phyloP scores from a whole-genome alignment of 1,284 basidiomycete genomes.

The Moesziomyces parantarcticus region DNA sequence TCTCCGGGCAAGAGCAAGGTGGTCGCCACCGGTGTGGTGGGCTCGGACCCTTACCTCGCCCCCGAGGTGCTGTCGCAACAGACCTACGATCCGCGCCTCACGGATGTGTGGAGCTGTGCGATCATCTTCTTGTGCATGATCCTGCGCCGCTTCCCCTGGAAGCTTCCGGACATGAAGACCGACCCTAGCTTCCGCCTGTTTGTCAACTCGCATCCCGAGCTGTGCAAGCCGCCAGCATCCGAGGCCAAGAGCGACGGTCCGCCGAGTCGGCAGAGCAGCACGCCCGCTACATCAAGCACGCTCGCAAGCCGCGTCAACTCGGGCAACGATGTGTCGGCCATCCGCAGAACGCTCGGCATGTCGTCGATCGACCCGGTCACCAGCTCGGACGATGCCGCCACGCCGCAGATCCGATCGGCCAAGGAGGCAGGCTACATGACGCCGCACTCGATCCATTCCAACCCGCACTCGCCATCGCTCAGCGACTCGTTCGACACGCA shows the following conservation, averaged over 20 bases:
- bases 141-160: conserved; percentile 97
- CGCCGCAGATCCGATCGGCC: conserved; percentile 54
- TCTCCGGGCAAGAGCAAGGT: conserved; percentile 79
- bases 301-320: conserved; percentile 44
- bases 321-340: conserved; percentile 36
- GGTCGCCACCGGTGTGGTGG: conserved; percentile 87
- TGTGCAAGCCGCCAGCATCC: conserved; percentile 70
- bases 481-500: conserved; percentile 25
- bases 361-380: conserved; percentile 23
- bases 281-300: conserved; percentile 23
- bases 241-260: conserved; percentile 25
- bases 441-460: conserved; percentile 48
- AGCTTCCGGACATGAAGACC: conserved; percentile 92
- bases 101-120: conserved; percentile 97
- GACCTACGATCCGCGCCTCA: conserved; percentile 93
- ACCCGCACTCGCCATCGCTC: conserved; percentile 50
- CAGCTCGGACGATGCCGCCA: conserved; percentile 22
- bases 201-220: conserved; percentile 88
- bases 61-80: conserved; percentile 88
- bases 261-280: conserved; percentile 32
- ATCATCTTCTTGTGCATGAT: conserved; percentile 99
- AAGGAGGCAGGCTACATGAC: conserved; percentile 63
- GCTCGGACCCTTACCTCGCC: conserved; percentile 96
- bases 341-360: conserved; percentile 36
- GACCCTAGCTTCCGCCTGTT: conserved; percentile 92